Evolutionary conservation across 2,329 filamentous ascomycete genomes (phyloP).

Genomic region (Trichoderma sp.): DNA sequence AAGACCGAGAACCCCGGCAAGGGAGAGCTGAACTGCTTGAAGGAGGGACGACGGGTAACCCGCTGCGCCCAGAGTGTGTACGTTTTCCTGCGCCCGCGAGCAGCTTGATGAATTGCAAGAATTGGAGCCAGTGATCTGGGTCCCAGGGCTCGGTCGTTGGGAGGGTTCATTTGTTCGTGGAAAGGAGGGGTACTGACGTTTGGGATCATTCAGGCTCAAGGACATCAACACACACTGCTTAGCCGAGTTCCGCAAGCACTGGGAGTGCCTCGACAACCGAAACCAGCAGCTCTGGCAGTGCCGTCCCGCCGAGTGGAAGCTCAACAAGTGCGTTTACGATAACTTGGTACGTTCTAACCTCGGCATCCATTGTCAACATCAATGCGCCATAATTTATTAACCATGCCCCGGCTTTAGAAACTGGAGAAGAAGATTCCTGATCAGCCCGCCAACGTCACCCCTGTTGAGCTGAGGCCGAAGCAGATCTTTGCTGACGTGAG

Average conservation of each 20-base stretch:
- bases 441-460: conserved; percentile 65
- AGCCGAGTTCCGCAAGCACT: conserved; percentile 86
- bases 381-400: conserved; percentile 1
- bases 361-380: background rate
- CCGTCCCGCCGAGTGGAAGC: conserved; percentile 77
- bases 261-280: conserved; percentile 93
- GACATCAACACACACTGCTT: conserved; percentile 97
- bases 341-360: conserved; percentile 73
- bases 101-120: background rate
- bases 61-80: conserved; percentile 96
- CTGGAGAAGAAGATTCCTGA: conserved; percentile 79
- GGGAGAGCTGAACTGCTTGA: conserved; percentile 92
- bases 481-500: conserved; percentile 60
- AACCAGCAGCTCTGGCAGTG: conserved; percentile 99
- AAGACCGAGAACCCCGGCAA: conserved; percentile 89
- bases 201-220: conserved; percentile 61
- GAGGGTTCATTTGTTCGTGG: background rate
- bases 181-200: conserved; percentile 8
- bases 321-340: conserved; percentile 95
- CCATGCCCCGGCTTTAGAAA: conserved; percentile 51
- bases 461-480: conserved; percentile 69
- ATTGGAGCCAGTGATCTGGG: too few species aligned
- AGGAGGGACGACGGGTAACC: conserved; percentile 94
- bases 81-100: conserved; percentile 39
- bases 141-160: background rate